Evolutionary conservation across 495 filamentous ascomycete species (phyloP).

Genomic region (Extremus antarcticus): DNA sequence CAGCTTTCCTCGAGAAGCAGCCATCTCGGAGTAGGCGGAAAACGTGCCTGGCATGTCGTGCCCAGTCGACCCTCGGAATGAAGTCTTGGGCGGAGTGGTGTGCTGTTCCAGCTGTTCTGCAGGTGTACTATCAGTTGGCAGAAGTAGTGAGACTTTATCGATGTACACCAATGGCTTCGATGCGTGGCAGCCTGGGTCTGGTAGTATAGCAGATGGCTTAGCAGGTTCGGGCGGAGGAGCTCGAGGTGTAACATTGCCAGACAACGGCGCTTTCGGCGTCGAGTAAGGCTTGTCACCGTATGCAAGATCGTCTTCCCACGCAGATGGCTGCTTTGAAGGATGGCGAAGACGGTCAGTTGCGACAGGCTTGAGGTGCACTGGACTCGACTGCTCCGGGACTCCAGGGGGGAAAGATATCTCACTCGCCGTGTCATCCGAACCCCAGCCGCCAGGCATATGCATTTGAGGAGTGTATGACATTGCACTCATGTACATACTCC

Average conservation of each 20-base stretch:
- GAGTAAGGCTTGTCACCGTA: background rate
- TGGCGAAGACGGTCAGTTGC: background rate
- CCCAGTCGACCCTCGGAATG: background rate
- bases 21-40: conserved; percentile 26
- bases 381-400: too few relatives aligned
- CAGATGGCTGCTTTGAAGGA: background rate
- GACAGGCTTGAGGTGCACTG: background rate
- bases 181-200: background rate
- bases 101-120: background rate
- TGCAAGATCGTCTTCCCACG: background rate
- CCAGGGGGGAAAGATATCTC: too few relatives aligned
- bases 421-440: conserved; percentile 11
- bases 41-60: conserved; percentile 30
- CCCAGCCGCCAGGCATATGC: conserved; percentile 29
- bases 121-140: conserved; percentile 3
- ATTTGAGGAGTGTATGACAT: conserved; percentile 33
- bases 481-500: conserved; percentile 91
- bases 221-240: conserved; percentile 1
- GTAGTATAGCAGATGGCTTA: too few relatives aligned
- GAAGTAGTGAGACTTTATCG: conserved; percentile 8
- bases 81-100: background rate
- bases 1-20: conserved; percentile 2
- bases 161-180: conserved; percentile 8
- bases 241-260: conserved; percentile 11
- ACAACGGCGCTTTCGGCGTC: background rate